Base-by-base conservation (phyloP, 2,329 filamentous ascomycete genomes). In the Leptosphaerulina australis region DNA sequence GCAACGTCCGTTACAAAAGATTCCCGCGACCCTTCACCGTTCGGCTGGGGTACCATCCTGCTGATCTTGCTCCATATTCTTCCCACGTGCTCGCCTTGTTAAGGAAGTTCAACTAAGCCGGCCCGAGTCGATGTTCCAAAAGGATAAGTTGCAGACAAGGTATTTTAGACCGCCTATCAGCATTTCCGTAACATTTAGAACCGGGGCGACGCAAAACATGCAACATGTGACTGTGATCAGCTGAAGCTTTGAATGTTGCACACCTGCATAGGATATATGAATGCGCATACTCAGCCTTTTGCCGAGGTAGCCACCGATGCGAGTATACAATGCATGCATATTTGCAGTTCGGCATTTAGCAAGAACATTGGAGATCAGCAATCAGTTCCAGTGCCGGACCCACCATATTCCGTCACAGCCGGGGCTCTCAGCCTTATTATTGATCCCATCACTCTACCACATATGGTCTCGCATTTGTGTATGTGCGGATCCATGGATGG, bases 141-240 rank as follows among this genome's bases (percentile, higher is more conserved):
- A n/a, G 35, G 47, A 35, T 35, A 44, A 37, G 30, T 37, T 51
- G 43, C 31, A 46, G 31, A 51, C 25, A 37, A 7, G 33, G 38
- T 37, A 51, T 43, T 46, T 46, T 46, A 36, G 36, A 36, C 41
- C 36, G 36, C 48, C 41, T 51, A 51, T 51, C 48, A 43, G 25
- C 41, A 51, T 41, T 26, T 46, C 25, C 36, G 31, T 15, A 21
- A 11, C 20, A 41, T 34, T 26, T 33, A 46, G 11, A n/a, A 15
- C 17, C 12, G 33, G 30, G 25, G 20, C 11, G 12, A 17, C 5
- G 2, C 37, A 21, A 40, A 41, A 46, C 48, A 33, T 12, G 10
- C 30, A 20, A 41, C 20, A n/a, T 18, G 20, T 26, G 24, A 31
- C n/a, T 7, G 12, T 21, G 30, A 41, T 36, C 48, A 26, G 14